Evolutionary conservation across 225 moss, liverwort and hornwort genomes (phyloP).

Genomic region (Polytrichum commune): DNA sequence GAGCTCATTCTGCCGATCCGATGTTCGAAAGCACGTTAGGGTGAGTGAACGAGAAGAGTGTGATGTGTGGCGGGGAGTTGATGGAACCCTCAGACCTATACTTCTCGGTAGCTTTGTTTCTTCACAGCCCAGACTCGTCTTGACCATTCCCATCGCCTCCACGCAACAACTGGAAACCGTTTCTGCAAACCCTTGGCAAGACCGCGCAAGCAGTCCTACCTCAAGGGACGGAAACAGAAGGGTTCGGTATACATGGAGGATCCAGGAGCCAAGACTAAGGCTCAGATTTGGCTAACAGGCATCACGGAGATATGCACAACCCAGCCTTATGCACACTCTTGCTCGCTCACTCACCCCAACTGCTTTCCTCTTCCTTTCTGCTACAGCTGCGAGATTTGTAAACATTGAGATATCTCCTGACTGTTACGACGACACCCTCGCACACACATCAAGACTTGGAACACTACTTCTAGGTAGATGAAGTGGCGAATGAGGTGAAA

Average conservation of each 20-base stretch:
- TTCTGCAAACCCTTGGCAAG: conserved; percentile 25
- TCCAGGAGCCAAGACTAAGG: conserved; percentile 4
- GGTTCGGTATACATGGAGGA: conserved; percentile 8
- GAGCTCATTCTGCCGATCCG: background rate
- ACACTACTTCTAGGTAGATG: no score
- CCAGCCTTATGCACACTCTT: conserved; percentile 32
- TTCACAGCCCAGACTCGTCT: conserved; percentile 25
- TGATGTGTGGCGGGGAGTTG: conserved; percentile 18
- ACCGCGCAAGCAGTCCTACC: conserved; percentile 19
- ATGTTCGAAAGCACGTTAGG: background rate
- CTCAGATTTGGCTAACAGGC: conserved; percentile 64
- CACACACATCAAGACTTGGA: no score
- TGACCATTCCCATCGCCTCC: conserved; percentile 17
- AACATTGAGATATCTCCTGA: no score
- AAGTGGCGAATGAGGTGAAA: no score
- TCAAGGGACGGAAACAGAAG: conserved; percentile 12
- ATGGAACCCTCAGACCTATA: conserved; percentile 50
- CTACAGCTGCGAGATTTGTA: background rate
- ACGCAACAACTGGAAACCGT: background rate
- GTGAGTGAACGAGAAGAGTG: conserved; percentile 26
- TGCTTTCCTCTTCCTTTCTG: background rate
- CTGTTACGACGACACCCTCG: no score
- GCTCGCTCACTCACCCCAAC: conserved; percentile 23
- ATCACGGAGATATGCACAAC: conserved; percentile 32
- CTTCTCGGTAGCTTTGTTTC: conserved; percentile 61